Conservation (phyloP, 352 stramenopile genomes). For the Globisporangium megalacanthum region DNA sequence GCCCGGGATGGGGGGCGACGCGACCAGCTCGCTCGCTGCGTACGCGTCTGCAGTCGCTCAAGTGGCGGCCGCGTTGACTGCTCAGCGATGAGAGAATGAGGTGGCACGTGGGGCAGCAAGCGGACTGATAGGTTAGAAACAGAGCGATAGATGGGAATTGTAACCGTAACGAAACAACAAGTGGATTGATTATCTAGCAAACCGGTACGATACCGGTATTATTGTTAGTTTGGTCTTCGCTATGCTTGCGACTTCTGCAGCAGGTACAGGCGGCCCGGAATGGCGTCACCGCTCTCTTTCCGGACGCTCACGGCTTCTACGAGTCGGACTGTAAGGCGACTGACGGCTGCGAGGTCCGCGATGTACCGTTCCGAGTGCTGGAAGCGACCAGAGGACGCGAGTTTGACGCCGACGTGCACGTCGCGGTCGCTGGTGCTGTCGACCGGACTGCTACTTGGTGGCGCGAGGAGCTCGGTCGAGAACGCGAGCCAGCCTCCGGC, state of each 20-base stretch:
- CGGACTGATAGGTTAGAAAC: background rate
- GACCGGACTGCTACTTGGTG: too few species aligned
- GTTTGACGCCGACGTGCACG: slow-evolving; percentile 24
- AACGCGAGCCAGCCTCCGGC: slow-evolving; percentile 49
- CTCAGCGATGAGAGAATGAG: slow-evolving; percentile 15
- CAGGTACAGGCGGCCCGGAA: slow-evolving; percentile 60
- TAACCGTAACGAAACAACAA: background rate
- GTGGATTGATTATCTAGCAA: too few species aligned
- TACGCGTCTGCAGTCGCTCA: slow-evolving; percentile 6
- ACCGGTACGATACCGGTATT: background rate
- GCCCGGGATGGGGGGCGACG: background rate
- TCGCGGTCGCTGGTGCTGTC: background rate
- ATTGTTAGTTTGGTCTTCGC: background rate
- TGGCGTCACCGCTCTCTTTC: slow-evolving; percentile 70
- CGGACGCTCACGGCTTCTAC: slow-evolving; percentile 49
- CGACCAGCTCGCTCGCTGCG: background rate
- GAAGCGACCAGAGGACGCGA: slow-evolving; percentile 71
- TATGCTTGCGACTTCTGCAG: slow-evolving; percentile 17
- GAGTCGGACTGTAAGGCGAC: slow-evolving; percentile 34
- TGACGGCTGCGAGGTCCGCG: slow-evolving; percentile 20
- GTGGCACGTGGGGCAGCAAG: background rate
- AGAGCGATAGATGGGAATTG: background rate
- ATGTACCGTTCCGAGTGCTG: slow-evolving; percentile 74
- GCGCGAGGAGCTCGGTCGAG: slow-evolving; percentile 52
- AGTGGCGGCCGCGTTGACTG: background rate